Base-by-base conservation (phyloP, 2,329 filamentous ascomycete species). In the Calonectria fujianensis region DNA sequence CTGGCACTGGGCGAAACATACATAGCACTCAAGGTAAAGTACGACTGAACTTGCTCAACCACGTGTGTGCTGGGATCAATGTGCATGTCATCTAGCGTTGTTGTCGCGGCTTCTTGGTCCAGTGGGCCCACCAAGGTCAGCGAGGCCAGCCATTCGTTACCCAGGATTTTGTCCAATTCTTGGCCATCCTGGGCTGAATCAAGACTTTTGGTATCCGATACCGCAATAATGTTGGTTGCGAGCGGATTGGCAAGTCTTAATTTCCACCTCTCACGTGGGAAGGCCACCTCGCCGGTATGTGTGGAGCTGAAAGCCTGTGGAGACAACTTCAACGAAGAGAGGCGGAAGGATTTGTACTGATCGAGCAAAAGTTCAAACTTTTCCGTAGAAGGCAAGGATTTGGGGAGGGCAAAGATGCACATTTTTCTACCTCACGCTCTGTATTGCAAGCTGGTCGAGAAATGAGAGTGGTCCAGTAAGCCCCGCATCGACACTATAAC, bases 241-340 rank as follows among this genome's bases (percentile, higher is more conserved):
- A 54, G 18, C 0, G 69, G 69, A 9, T 76, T 76, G 18, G 52
- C 67, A 0, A 79, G 3, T 11, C 75, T 70, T 0, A 69, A 65
- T 14, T 48, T 57, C 77, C 77, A 79, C 5, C 0, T 48, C 0
- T 75, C 37, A 0, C 16, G 48, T 0, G 77, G 39, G 8, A 76
- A 73, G 0, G 59, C 13, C 0, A 37, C 35, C 54, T 79, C 77
- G 0, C 35, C 45, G 6, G 72, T 52, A 5, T 75, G 74, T 4
- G 52, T 74, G 24, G 77, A 79, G 5, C 72, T 27, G 24, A 79
- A 79, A 0, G 72, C 45, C 13, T 79, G 59, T 0, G 77, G 75
- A 0, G 77, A 79, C 1, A 64, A 29, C 7, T 76, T 16, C 0
- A 79, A 37, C 2, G 77, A 72, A 1, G 64, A 64, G 0, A 79